Percentiles rank a stretch among this genome's conserved stretches.
Evolutionary conservation across 495 filamentous ascomycete species (phyloP).

Genomic region (Neurospora sp.): DNA sequence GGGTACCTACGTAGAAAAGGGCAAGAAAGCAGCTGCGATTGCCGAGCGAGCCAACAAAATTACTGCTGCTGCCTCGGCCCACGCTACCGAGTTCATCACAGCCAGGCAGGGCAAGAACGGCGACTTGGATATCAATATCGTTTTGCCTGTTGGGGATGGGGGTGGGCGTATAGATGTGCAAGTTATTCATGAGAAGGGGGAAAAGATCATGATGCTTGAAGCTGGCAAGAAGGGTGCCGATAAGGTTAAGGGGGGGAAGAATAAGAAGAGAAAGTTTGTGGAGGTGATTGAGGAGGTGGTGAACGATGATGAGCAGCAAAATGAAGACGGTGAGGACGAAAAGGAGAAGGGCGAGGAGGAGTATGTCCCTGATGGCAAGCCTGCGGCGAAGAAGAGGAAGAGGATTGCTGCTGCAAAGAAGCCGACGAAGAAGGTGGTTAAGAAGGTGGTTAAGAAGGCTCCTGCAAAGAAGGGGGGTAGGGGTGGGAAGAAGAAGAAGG

Average conservation of each 20-base stretch:
- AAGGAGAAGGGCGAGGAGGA: background rate
- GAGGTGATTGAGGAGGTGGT: background rate
- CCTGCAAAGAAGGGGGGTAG: background rate
- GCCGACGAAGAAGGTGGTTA: background rate
- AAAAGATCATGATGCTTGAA: background rate
- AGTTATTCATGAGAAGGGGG: too few species aligned
- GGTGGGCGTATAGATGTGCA: too few species aligned
- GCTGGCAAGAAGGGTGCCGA: background rate
- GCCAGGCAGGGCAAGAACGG: background rate
- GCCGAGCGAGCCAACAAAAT: background rate
- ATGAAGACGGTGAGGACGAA: background rate
- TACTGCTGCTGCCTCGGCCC: background rate
- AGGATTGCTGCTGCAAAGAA: too few species aligned
- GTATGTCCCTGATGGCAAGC: background rate
- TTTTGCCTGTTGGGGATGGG: background rate
- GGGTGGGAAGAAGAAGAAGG: background rate
- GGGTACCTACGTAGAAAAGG: background rate
- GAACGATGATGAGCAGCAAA: background rate
- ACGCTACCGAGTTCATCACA: background rate
- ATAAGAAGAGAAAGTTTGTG: background rate
- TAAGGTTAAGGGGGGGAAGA: background rate
- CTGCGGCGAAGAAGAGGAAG: background rate
- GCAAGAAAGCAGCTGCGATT: background rate
- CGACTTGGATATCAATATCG: background rate
- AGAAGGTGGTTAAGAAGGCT: background rate